Base-by-base conservation (phyloP, 148 eudicot species). In the Vaccinium macrocarpon region DNA sequence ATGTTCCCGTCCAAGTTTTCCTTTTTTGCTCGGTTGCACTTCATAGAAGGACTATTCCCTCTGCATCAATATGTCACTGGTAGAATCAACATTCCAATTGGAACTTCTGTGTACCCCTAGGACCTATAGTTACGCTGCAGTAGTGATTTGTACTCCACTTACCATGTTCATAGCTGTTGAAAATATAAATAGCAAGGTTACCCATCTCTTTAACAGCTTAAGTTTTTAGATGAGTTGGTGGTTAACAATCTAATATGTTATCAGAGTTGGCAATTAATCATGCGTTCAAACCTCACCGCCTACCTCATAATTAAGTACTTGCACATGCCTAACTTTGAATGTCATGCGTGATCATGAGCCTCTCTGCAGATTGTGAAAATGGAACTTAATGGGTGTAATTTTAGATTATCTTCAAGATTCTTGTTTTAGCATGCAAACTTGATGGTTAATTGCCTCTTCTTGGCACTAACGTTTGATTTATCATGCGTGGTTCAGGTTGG, bases 401-500 rank as follows among this genome's bases (percentile, higher is more conserved):
- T 68, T 68, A 11, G 38, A 38, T 68, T 4, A 29, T 68, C 16
- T 68, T 55, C 15, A 55, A 55, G 16, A 55, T 55, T 2, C 57
- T 55, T 2, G 57, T 55, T 68, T 68, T 27, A 12, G 42, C 27
- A 13, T 13, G 8, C 12, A 29, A 68, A 27, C 73, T 29, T 68
- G 73, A 29, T 68, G 38, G 42, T 68, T 29, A 68, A 25, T 29
- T 68, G 73, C 42, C 8, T 68, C 73, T 64, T 68, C 73, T 68
- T 61, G 66, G 25, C 71, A 64, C 32, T 29, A 23, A 64, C 29
- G 0, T 64, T 83, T 75, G 42, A 75, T 55, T 61, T 81, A 25
- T 83, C 42, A 59, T 74, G 77, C 49, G 27, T 83, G 70, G 79
- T 27, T 68, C 90, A 97, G 98, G 93, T 88, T 87, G 96, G 98